These are phyloP conservation scores for Syncephalastrum monosporum DNA, from an alignment of 371 early-diverging fungal species.

Conservation along the genomic window DNA sequence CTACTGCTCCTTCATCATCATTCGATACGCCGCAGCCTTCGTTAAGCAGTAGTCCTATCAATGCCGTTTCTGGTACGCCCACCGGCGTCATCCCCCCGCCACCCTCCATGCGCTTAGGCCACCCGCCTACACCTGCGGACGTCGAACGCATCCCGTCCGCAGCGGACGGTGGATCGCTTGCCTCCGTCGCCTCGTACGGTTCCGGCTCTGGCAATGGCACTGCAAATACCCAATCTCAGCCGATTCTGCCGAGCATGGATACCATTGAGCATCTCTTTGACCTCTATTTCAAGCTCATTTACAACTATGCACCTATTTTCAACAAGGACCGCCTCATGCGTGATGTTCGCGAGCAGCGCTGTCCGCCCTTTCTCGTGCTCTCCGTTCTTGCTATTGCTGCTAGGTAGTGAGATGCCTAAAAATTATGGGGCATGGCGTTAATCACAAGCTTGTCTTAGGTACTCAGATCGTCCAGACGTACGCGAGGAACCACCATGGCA, in stretches of 20 bases:
- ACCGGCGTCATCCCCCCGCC: not conserved
- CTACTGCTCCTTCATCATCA: not conserved
- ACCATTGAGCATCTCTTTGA: conserved; percentile 54
- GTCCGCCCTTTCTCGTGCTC: conserved; percentile 37
- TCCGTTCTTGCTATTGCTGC: conserved; percentile 38
- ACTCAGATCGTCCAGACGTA: conserved; percentile 36
- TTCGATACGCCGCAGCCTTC: not conserved
- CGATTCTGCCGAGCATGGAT: conserved; percentile 31
- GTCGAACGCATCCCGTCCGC: not conserved
- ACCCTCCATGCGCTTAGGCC: not conserved
- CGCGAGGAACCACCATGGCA: conserved; percentile 47
- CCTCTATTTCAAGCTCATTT: conserved; percentile 52
- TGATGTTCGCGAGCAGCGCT: conserved; percentile 25
- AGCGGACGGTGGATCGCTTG: not conserved
- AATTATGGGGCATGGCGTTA: not conserved
- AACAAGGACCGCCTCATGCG: conserved; percentile 34
- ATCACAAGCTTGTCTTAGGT: conserved; percentile 18
- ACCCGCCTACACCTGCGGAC: not conserved
- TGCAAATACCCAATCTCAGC: conserved; percentile 1
- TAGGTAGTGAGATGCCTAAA: conserved; percentile 22
- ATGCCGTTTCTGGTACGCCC: not conserved
- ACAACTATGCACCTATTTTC: conserved; percentile 48
- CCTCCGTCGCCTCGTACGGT: not conserved
- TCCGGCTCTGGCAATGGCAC: not conserved
- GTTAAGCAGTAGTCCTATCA: conserved; percentile 1